These are phyloP conservation scores for Alternaria postmessia DNA, from an alignment of 2,329 filamentous ascomycete genomes.

Conservation along the genomic window DNA sequence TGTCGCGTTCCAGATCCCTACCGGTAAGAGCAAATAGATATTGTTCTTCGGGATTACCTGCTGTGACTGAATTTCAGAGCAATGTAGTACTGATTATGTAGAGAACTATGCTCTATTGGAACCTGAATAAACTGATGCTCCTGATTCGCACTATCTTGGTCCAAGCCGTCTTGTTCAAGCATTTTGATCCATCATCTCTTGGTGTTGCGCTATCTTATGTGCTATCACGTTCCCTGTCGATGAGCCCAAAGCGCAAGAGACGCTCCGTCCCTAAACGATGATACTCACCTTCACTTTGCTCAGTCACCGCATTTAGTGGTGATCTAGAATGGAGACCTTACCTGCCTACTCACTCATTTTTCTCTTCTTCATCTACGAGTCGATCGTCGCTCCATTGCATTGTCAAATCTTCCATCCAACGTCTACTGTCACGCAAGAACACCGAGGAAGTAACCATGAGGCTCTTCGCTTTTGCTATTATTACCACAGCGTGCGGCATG, in stretches of 20 bases:
- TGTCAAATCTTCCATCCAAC: neutral
- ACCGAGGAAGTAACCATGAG: neutral
- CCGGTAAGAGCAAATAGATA: slow-evolving; percentile 61
- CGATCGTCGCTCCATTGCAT: neutral
- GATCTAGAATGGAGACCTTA: neutral
- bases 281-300: neutral
- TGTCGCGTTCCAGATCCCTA: slow-evolving; percentile 75
- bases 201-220: neutral
- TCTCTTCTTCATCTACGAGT: neutral
- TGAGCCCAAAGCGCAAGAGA: neutral
- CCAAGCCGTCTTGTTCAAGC: neutral
- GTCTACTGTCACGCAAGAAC: neutral
- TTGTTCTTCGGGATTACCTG: neutral
- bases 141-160: neutral
- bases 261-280: neutral
- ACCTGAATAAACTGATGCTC: neutral
- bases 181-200: neutral
- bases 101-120: neutral
- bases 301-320: neutral
- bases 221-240: neutral
- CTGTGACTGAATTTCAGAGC: neutral
- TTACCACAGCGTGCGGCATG: neutral
- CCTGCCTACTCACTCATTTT: neutral
- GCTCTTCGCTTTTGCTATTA: neutral
- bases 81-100: neutral